These are phyloP conservation scores for Pleodorina starrii DNA, from an alignment of 139 green algal species.

Conservation along the genomic window DNA sequence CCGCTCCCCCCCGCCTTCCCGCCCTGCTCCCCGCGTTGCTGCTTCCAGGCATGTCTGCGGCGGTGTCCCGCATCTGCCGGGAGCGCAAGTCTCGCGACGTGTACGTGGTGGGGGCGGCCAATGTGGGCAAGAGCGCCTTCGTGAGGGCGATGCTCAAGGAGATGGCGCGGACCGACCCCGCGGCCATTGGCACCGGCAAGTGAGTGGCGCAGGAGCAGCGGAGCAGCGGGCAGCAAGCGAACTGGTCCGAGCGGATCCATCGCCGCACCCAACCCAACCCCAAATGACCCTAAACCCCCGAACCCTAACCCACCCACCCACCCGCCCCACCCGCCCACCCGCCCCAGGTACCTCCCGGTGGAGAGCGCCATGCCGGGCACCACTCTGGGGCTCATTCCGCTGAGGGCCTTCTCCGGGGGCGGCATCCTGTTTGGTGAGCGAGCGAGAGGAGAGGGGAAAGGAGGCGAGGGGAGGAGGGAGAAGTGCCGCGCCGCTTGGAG, in stretches of 20 bases:
- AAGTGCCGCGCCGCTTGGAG: no score
- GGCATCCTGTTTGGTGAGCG: constrained; percentile 78
- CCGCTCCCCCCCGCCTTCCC: no score
- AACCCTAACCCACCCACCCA: neutral
- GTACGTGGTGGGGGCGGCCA: constrained; percentile 95
- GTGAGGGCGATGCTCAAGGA: constrained; percentile 85
- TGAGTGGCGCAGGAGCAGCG: neutral
- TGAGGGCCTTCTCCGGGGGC: constrained; percentile 85
- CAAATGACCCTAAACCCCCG: no score
- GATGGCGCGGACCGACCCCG: constrained; percentile 69
- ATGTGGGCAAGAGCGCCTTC: constrained; percentile 98
- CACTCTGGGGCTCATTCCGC: constrained; percentile 90
- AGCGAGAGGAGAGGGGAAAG: neutral
- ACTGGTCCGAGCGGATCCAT: no score
- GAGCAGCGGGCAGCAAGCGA: neutral
- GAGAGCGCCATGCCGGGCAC: constrained; percentile 95
- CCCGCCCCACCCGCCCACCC: neutral
- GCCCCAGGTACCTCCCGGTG: constrained; percentile 77
- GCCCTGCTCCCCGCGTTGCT: no score
- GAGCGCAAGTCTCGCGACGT: constrained; percentile 92
- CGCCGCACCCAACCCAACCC: no score
- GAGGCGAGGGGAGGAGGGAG: neutral
- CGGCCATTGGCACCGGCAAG: constrained; percentile 33
- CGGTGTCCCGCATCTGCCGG: constrained; percentile 68
- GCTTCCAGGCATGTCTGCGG: constrained; percentile 68